Percentiles rank a stretch among this genome's conserved stretches.
Evolutionary conservation across 352 stramenopile species (phyloP).

Genomic region (Pythium plurisporium): DNA sequence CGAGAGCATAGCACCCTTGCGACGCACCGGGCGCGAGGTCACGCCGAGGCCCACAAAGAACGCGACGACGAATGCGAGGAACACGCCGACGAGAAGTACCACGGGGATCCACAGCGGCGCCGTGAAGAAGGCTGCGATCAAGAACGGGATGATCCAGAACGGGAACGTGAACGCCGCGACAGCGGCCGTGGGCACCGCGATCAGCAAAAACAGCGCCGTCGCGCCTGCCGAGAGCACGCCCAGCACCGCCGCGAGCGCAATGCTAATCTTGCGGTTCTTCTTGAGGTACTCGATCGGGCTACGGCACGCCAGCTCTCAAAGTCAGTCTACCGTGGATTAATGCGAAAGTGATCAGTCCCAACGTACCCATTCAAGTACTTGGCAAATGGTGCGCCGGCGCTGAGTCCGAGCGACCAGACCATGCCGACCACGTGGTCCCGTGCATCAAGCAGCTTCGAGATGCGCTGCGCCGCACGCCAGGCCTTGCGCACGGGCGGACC

Average conservation of each 20-base stretch:
- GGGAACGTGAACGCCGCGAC: slow-evolving; percentile 77
- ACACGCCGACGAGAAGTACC: slow-evolving; percentile 52
- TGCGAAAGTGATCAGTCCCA: neutral
- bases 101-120: slow-evolving; percentile 74
- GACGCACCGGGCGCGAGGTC: slow-evolving; percentile 70
- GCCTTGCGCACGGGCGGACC: slow-evolving; percentile 71
- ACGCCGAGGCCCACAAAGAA: slow-evolving; percentile 73
- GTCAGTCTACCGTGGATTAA: slow-evolving; percentile 1
- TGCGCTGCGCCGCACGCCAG: slow-evolving; percentile 67
- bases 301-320: neutral
- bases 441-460: slow-evolving; percentile 67
- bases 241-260: slow-evolving; percentile 50
- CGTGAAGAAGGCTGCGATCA: slow-evolving; percentile 73
- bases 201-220: slow-evolving; percentile 53
- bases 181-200: slow-evolving; percentile 64
- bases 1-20: slow-evolving; percentile 65
- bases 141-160: slow-evolving; percentile 82
- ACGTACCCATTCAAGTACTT: slow-evolving; percentile 45
- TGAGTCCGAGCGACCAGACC: slow-evolving; percentile 38
- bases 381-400: slow-evolving; percentile 26
- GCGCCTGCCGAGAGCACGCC: slow-evolving; percentile 46
- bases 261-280: slow-evolving; percentile 69
- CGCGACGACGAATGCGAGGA: slow-evolving; percentile 59
- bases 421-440: slow-evolving; percentile 59
- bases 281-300: slow-evolving; percentile 62